phyloP scores from a whole-genome alignment of 2,329 filamentous ascomycete genomes.

The Dothiorella sarmentorum region DNA sequence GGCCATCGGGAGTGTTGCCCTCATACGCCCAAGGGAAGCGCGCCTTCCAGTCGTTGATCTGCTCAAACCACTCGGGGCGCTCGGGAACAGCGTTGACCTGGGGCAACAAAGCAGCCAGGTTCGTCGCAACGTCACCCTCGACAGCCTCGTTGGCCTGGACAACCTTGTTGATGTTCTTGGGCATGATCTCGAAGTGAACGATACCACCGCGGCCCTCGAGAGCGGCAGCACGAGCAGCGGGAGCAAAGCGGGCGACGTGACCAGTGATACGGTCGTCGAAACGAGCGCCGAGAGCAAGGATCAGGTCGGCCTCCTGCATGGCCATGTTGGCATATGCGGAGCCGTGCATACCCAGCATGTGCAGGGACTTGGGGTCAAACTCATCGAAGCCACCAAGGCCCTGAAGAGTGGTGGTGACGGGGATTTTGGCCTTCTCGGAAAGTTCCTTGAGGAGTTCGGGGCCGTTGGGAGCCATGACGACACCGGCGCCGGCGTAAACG shows the following conservation, averaged over 20 bases:
- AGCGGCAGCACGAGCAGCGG: constrained; percentile 79
- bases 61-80: constrained; percentile 79
- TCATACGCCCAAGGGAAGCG: constrained; percentile 89
- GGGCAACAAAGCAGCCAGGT: constrained; percentile 72
- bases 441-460: constrained; percentile 77
- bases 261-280: constrained; percentile 95
- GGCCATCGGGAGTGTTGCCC: constrained; percentile 66
- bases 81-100: constrained; percentile 62
- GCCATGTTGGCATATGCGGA: constrained; percentile 97
- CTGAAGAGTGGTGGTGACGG: constrained; percentile 93
- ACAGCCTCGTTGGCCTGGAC: constrained; percentile 94
- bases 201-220: constrained; percentile 86
- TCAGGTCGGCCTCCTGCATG: constrained; percentile 94
- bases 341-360: constrained; percentile 99
- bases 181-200: constrained; percentile 96
- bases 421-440: constrained; percentile 85
- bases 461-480: constrained; percentile 76
- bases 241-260: constrained; percentile 81
- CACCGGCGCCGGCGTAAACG: constrained; percentile 90
- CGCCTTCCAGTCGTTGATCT: constrained; percentile 88
- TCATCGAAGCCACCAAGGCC: constrained; percentile 92
- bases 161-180: constrained; percentile 99
- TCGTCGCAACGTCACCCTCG: constrained; percentile 84
- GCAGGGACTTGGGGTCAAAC: constrained; percentile 86
- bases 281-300: constrained; percentile 87